phyloP scores from a whole-genome alignment of 108 stramenopile genomes.

The Discostella pseudostelligera region DNA sequence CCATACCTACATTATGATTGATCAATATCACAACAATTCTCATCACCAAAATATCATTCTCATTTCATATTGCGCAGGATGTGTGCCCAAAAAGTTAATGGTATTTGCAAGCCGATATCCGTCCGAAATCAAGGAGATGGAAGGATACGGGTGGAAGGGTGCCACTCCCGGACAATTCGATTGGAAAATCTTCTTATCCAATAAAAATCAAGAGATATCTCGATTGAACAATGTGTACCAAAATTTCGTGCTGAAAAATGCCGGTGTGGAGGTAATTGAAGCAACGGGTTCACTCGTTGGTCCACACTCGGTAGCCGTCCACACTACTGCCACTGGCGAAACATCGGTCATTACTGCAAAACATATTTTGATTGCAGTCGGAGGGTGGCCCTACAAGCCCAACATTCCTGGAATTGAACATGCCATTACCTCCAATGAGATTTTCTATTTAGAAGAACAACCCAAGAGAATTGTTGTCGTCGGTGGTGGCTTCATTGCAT shows the following conservation, averaged over 20 bases:
- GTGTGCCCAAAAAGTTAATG: slow-evolving; percentile 65
- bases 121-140: slow-evolving; percentile 49
- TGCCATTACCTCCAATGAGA: slow-evolving; percentile 81
- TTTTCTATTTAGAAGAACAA: slow-evolving; percentile 82
- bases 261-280: slow-evolving; percentile 52
- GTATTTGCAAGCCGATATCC: slow-evolving; percentile 68
- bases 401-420: slow-evolving; percentile 80
- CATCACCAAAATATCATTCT: too few species aligned
- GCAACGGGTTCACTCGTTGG: slow-evolving; percentile 27
- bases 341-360: slow-evolving; percentile 60
- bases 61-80: too few species aligned
- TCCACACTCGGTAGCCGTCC: slow-evolving; percentile 28
- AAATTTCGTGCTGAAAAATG: slow-evolving; percentile 47
- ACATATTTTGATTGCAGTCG: slow-evolving; percentile 81
- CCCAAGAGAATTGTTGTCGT: slow-evolving; percentile 82
- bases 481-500: slow-evolving; percentile 92
- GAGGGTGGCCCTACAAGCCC: slow-evolving; percentile 79
- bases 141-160: slow-evolving; percentile 70
- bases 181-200: slow-evolving; percentile 63
- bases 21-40: too few species aligned
- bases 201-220: slow-evolving; percentile 61
- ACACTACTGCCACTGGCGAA: slow-evolving; percentile 26
- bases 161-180: slow-evolving; percentile 52
- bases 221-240: slow-evolving; percentile 67
- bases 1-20: too few species aligned